Evolutionary conservation across 225 moss, liverwort and hornwort genomes (phyloP).

Genomic region (Lunularia cruciata): DNA sequence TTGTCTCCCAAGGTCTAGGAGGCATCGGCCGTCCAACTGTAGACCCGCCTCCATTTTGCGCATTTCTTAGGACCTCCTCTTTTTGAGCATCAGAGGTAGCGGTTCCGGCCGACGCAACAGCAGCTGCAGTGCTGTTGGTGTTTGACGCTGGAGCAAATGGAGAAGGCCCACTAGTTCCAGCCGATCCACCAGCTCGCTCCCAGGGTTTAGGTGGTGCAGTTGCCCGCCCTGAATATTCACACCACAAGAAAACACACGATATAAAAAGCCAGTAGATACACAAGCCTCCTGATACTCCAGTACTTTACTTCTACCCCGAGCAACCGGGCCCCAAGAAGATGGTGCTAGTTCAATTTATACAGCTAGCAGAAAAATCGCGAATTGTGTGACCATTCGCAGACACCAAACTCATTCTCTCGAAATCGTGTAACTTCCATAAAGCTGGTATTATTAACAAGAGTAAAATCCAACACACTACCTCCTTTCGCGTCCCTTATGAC

Average conservation of each 20-base stretch:
- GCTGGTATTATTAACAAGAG: too few species aligned
- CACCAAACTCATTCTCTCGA: too few species aligned
- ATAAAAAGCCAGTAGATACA: neutral
- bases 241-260: neutral
- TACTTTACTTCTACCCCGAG: too few species aligned
- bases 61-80: constrained; percentile 58
- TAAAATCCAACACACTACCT: too few species aligned
- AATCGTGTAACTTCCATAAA: too few species aligned
- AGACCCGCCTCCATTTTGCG: constrained; percentile 34
- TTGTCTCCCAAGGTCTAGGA: constrained; percentile 93
- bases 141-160: constrained; percentile 86
- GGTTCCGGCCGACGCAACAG: constrained; percentile 59
- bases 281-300: neutral
- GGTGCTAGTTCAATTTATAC: too few species aligned
- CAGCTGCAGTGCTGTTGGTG: constrained; percentile 66
- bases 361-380: too few species aligned
- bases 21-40: constrained; percentile 78
- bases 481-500: too few species aligned
- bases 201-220: constrained; percentile 84
- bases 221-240: constrained; percentile 67
- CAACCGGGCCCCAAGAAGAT: too few species aligned
- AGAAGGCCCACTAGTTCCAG: constrained; percentile 61
- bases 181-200: constrained; percentile 69
- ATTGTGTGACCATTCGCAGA: too few species aligned
- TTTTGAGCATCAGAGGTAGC: constrained; percentile 48